A percentile compares a stretch with the other conserved stretches of the same genome.
Conservation (phyloP, 345 rosid species). For the Cardamine occulta region DNA sequence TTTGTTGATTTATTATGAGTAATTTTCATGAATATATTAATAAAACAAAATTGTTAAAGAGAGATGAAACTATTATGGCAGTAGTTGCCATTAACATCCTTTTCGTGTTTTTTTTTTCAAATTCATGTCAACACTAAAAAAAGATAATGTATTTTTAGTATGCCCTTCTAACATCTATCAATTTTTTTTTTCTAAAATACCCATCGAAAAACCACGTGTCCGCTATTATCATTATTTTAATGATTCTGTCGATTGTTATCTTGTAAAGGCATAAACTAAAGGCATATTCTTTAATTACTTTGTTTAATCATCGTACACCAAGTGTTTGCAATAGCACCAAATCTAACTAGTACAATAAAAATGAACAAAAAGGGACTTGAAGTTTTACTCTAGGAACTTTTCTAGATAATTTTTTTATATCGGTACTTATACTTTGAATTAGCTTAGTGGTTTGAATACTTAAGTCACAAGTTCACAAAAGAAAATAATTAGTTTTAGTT, state of each 20-base stretch:
- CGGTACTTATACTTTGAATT: too few relatives aligned
- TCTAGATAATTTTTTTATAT: neutral
- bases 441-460: too few relatives aligned
- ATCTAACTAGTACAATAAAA: neutral
- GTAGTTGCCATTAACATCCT: conserved; percentile 1
- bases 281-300: neutral
- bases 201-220: neutral
- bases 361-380: neutral
- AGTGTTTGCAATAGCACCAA: conserved; percentile 2
- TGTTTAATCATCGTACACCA: conserved; percentile 23
- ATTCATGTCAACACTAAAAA: neutral
- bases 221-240: neutral
- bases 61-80: neutral
- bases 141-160: neutral
- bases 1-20: neutral
- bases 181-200: too few relatives aligned
- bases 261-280: neutral
- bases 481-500: neutral
- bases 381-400: conserved; percentile 1
- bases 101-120: neutral
- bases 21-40: too few relatives aligned
- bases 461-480: too few relatives aligned
- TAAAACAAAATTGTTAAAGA: neutral
- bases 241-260: conserved; percentile 7
- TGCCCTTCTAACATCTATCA: neutral